Percentiles rank a stretch among this genome's conserved stretches.
These are phyloP conservation scores for Penicillium desertorum DNA, from an alignment of 495 filamentous ascomycete species.

Conservation along the genomic window DNA sequence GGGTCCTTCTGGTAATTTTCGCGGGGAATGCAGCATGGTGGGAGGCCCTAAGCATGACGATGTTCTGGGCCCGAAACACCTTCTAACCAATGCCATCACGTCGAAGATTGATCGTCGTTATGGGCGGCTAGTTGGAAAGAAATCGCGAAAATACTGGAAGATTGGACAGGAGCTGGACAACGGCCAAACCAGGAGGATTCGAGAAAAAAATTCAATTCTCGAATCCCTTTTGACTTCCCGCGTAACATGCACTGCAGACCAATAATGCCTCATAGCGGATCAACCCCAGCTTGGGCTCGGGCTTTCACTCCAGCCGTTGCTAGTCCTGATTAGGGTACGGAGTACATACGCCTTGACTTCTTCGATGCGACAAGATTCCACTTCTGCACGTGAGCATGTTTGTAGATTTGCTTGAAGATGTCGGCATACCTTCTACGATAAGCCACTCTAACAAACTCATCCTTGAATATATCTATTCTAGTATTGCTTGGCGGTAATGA, in stretches of 20 bases:
- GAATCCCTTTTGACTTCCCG: background rate
- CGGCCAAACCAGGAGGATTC: background rate
- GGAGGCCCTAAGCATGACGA: constrained; percentile 9
- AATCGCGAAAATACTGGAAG: background rate
- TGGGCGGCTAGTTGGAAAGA: constrained; percentile 2
- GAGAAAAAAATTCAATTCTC: background rate
- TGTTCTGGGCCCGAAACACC: constrained; percentile 1
- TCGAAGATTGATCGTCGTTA: constrained; percentile 10
- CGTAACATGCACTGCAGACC: background rate
- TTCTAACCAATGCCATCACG: background rate
- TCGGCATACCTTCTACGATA: background rate
- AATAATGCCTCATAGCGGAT: background rate
- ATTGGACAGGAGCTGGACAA: background rate
- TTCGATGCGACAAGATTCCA: background rate
- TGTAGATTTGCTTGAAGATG: background rate
- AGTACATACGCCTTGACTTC: background rate
- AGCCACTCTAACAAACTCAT: background rate
- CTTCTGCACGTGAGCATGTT: background rate
- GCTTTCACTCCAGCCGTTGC: background rate
- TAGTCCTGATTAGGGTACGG: background rate
- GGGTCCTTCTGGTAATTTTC: constrained; percentile 4
- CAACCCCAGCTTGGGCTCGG: background rate
- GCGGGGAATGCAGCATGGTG: constrained; percentile 9
- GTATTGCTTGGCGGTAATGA: background rate
- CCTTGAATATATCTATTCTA: background rate